Conservation (phyloP, 2,329 filamentous ascomycete genomes). For the Talaromyces sp. region DNA sequence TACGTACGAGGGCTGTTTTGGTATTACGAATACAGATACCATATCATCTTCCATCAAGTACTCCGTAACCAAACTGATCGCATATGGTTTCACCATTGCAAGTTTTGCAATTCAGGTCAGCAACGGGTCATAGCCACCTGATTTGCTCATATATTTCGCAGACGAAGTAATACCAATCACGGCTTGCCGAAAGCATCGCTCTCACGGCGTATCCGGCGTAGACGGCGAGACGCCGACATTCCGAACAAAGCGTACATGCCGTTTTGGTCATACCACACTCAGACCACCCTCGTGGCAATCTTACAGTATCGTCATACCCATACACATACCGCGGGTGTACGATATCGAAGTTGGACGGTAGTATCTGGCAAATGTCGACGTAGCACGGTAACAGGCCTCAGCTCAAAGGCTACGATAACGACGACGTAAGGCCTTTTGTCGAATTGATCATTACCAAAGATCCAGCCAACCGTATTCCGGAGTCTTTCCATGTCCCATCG, state of each 20-base stretch:
- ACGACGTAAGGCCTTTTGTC: not conserved
- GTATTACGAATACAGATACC: not conserved
- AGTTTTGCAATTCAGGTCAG: too few species aligned
- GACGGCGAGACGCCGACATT: not conserved
- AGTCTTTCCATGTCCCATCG: slow-evolving; percentile 11
- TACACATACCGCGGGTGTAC: not conserved
- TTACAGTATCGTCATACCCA: slow-evolving; percentile 4
- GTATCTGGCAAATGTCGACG: slow-evolving; percentile 10
- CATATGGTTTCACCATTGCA: not conserved
- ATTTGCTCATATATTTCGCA: not conserved
- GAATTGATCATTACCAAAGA: not conserved
- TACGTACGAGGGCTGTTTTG: not conserved
- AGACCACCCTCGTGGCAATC: slow-evolving; percentile 1
- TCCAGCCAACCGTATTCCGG: not conserved
- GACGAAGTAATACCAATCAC: not conserved
- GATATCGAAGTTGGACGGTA: slow-evolving; percentile 2
- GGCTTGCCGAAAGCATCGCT: slow-evolving; percentile 9
- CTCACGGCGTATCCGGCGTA: slow-evolving; percentile 10
- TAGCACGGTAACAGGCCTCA: slow-evolving; percentile 1
- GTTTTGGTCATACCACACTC: not conserved
- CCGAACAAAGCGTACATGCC: not conserved
- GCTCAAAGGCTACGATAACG: not conserved
- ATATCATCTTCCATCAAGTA: not conserved
- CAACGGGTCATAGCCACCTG: not conserved
- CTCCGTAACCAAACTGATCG: not conserved